These are phyloP conservation scores for Pseudozyma flocculosa DNA, from an alignment of 1,284 basidiomycete genomes.

Conservation along the genomic window DNA sequence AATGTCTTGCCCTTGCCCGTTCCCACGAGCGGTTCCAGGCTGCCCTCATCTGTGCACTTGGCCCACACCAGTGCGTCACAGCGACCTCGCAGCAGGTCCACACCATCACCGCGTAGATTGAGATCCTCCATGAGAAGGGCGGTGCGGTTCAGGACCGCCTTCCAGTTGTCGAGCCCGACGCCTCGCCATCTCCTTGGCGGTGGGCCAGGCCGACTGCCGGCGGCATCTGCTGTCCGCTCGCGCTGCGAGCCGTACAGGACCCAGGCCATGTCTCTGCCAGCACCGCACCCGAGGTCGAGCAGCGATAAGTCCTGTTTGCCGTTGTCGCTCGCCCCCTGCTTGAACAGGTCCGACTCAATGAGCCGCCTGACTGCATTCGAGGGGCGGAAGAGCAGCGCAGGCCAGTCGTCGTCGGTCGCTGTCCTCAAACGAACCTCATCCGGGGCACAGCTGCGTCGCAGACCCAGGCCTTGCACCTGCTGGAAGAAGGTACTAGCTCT, in stretches of 20 bases:
- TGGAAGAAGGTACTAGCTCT: conserved; percentile 3
- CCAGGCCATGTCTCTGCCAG: conserved; percentile 27
- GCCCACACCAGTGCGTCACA: conserved; percentile 28
- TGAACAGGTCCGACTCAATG: background rate
- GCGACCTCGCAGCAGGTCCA: background rate
- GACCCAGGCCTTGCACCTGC: background rate
- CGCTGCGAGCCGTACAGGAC: conserved; percentile 25
- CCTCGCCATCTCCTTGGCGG: conserved; percentile 14
- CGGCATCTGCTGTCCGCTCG: background rate
- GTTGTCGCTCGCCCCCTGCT: too few relatives aligned
- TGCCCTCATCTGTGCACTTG: conserved; percentile 15
- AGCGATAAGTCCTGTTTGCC: background rate
- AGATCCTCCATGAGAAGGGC: conserved; percentile 21
- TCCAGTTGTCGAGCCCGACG: conserved; percentile 32
- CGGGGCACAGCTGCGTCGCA: conserved; percentile 5
- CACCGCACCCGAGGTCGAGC: conserved; percentile 28
- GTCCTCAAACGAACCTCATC: conserved; percentile 3
- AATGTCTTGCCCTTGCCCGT: conserved; percentile 22
- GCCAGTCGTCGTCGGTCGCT: conserved; percentile 6
- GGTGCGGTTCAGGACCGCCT: conserved; percentile 19
- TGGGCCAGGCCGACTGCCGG: too few relatives aligned
- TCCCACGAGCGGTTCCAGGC: conserved; percentile 16
- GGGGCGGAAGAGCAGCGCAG: conserved; percentile 20
- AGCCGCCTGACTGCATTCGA: conserved; percentile 16
- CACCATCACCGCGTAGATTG: conserved; percentile 3